Evolutionary conservation across 164 flowering plant species (phyloP).

Genomic region (Vitis rotundifolia): DNA sequence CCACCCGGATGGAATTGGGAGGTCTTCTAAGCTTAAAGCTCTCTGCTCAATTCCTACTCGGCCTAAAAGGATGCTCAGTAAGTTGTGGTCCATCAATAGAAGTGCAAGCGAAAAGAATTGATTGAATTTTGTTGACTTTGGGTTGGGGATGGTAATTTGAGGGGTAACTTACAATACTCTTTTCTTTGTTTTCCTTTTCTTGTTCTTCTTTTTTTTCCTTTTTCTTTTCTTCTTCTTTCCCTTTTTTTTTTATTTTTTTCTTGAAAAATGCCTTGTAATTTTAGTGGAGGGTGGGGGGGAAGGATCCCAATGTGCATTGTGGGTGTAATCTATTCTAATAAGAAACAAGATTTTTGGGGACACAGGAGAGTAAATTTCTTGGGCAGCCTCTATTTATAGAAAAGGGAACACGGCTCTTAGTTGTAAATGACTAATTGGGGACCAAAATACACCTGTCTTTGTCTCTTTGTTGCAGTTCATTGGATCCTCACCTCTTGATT

Average conservation of each 20-base stretch:
- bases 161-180: conserved; percentile 11
- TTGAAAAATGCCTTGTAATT: conserved; percentile 16
- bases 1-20: conserved; percentile 34
- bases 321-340: conserved; percentile 37
- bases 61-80: conserved; percentile 83
- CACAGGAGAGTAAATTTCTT: conserved; percentile 1
- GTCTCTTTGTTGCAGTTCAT: conserved; percentile 10
- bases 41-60: conserved; percentile 56
- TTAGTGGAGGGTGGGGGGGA: conserved; percentile 11
- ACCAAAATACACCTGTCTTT: conserved; percentile 13
- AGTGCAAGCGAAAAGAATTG: conserved; percentile 60
- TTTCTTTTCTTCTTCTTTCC: too few relatives aligned
- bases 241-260: conserved; percentile 9
- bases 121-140: conserved; percentile 28
- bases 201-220: too few relatives aligned
- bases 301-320: conserved; percentile 34
- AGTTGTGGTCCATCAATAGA: conserved; percentile 73
- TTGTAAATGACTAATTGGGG: conserved; percentile 16
- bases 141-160: conserved; percentile 8
- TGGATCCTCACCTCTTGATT: conserved; percentile 17
- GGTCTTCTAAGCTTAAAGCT: conserved; percentile 51
- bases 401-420: conserved; percentile 6
- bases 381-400: conserved; percentile 1
- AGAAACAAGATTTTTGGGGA: conserved; percentile 19
- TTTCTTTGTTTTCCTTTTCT: too few relatives aligned